Conservation (phyloP, 148 eudicot genomes). For the Fagopyrum homotropicum region DNA sequence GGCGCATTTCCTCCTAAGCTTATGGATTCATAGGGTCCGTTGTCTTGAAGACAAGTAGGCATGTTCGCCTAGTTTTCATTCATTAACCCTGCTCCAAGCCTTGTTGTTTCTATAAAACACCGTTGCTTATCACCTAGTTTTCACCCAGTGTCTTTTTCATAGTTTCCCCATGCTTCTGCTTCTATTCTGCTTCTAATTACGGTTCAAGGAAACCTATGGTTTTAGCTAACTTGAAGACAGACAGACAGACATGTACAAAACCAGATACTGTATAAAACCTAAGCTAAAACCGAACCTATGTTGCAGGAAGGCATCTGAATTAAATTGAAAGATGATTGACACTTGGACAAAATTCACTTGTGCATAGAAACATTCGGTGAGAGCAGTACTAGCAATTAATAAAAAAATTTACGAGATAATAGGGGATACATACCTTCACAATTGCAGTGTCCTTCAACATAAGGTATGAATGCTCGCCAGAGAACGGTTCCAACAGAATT, state of each 20-base stretch:
- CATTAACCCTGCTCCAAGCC: neutral
- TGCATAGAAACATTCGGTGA: neutral
- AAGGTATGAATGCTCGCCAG: constrained; percentile 53
- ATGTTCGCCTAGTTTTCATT: neutral
- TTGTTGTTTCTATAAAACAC: neutral
- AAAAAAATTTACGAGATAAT: neutral
- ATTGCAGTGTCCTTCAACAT: constrained; percentile 42
- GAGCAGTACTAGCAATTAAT: neutral
- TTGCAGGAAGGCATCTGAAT: neutral
- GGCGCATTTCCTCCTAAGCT: too few relatives aligned
- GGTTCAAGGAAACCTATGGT: neutral
- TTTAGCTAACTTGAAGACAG: neutral
- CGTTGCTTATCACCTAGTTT: constrained; percentile 1
- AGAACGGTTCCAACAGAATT: constrained; percentile 57
- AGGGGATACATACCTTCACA: constrained; percentile 34
- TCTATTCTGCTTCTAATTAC: neutral
- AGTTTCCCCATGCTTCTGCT: neutral
- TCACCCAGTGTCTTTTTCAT: neutral
- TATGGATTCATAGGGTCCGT: neutral
- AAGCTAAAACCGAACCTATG: neutral
- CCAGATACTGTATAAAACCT: neutral
- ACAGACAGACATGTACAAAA: neutral
- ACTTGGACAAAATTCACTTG: neutral
- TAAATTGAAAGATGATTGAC: neutral
- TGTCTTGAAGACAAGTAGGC: neutral